Base-by-base conservation (phyloP, 1,284 basidiomycete species). In the Heliocybe sulcata region DNA sequence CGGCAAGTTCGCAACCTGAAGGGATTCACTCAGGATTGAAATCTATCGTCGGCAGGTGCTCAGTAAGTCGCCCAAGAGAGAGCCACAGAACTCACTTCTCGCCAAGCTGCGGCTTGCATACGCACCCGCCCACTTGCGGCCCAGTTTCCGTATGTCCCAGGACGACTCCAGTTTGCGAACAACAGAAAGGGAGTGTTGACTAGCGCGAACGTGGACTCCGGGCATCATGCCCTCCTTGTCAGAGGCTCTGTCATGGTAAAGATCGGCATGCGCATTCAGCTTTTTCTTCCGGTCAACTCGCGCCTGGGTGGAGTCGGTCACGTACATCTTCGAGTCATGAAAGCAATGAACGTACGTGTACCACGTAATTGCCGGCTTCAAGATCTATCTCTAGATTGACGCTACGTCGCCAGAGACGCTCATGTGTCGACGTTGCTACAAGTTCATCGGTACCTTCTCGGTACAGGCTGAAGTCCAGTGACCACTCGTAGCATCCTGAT, bases 381-480 rank as follows among this genome's bases (percentile, higher is more conserved):
- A 80, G 65, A 20, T 74, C 58, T 3, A 72, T 53, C 50, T 75
- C 73, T 12, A 74, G 58, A 49, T 71, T 74, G 10, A 74, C 72
- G 55, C 74, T 77, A 16, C 77, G 66, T 12, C 64, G 59, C 47
- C 63, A 69, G 38, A 64, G 61, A 3, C 62, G 57, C 0, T 70
- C 64, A 29, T 68, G 59, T 20, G 62, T 62, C 1, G 76, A 77
- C 55, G 73, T 70, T 2, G 66, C 70, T n/a, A 72, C 54, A 10
- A 63, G 65, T 16, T 67, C 66, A 0, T 76, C 78, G 6, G 38
- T 16, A 4, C 47, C 47, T 54, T 69, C 67, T 56, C 72, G 74
- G 67, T 75, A 79, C 0, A 82, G 61, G 20, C 70, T 62, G 57
- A 80, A 79, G 54, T 80, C 76, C 49, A 80, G 70, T n/a, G 65